Conservation (phyloP, 129 eudicot species). For the Lonicera japonica region DNA sequence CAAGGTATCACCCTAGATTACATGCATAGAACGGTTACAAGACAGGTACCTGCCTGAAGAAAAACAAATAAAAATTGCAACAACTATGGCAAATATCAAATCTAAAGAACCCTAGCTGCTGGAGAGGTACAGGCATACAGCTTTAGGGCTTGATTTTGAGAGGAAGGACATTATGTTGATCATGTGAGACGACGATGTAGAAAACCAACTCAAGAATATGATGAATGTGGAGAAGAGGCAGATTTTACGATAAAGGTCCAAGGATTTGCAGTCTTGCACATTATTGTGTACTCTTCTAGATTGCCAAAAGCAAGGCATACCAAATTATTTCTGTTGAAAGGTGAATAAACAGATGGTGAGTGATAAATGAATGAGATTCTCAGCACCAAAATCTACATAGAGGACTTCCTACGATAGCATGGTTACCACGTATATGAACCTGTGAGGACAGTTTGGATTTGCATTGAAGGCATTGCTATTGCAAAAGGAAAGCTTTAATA, state of each 20-base stretch:
- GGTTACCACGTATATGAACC: neutral
- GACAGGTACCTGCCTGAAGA: too few relatives aligned
- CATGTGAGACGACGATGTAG: too few relatives aligned
- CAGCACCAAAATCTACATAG: neutral
- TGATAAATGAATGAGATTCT: neutral
- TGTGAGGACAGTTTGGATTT: neutral
- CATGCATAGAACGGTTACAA: too few relatives aligned
- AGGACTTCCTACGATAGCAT: neutral
- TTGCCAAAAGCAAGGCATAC: neutral
- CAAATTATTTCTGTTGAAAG: too few relatives aligned
- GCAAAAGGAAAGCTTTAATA: neutral
- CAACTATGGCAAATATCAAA: too few relatives aligned
- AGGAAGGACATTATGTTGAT: too few relatives aligned
- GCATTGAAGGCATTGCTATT: neutral
- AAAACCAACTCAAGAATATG: too few relatives aligned
- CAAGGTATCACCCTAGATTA: too few relatives aligned
- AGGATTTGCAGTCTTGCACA: neutral
- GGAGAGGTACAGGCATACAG: too few relatives aligned
- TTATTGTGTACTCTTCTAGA: neutral
- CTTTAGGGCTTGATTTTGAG: too few relatives aligned
- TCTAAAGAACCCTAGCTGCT: too few relatives aligned
- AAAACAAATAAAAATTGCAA: too few relatives aligned
- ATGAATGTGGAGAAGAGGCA: neutral
- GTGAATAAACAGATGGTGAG: neutral
- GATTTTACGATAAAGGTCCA: neutral